Base-by-base conservation (phyloP, 2,329 filamentous ascomycete genomes). In the Clarireedia monteithiana region DNA sequence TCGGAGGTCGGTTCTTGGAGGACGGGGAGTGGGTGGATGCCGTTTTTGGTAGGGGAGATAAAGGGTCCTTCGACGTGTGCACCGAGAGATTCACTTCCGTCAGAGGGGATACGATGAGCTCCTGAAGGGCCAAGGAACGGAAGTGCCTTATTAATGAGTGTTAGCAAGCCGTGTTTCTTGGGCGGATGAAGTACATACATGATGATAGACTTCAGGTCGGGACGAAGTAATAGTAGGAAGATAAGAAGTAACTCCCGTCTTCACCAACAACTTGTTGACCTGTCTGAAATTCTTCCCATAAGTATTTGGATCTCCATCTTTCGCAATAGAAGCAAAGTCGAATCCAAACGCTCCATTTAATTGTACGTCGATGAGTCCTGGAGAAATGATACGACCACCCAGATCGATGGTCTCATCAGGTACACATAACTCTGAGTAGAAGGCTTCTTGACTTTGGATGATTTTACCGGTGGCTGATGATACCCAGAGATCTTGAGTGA, bases 21-120 rank as follows among this genome's bases (percentile, higher is more conserved):
- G 15, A 94, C 86, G 55, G 85, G 80, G 17, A 79, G 74, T 66
- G 88, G 89, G 75, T 96, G 91, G 39, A 95, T 86, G 50, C 91
- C 91, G 67, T 95, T 95, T 69, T 92, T 92, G 48, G 82, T 82
- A 0, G 87, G 85, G 65, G 77, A 89, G 55, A 96, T 77, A 72
- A 96, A 96, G 0, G 91, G 91, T 0, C 91, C 91, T 76, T 96
- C 91, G 68, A 89, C 88, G 67, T 96, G 91, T 3, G 91, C 91
- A 30, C 91, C 91, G 14, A 96, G 80, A 0, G 89, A 94, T 72
- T 96, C 91, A 48, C 89, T 84, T 47, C 91, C 91, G 60, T 89
- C 81, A 42, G 76, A 71, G 36, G 88, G 74, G 51, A 78, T 70
- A 60, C 88, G 81, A 14, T 70, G 65, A 57, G 70, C 68, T 15